These are phyloP conservation scores for Dioscorea dumetorum DNA, from an alignment of 106 monocot genomes.

Conservation along the genomic window DNA sequence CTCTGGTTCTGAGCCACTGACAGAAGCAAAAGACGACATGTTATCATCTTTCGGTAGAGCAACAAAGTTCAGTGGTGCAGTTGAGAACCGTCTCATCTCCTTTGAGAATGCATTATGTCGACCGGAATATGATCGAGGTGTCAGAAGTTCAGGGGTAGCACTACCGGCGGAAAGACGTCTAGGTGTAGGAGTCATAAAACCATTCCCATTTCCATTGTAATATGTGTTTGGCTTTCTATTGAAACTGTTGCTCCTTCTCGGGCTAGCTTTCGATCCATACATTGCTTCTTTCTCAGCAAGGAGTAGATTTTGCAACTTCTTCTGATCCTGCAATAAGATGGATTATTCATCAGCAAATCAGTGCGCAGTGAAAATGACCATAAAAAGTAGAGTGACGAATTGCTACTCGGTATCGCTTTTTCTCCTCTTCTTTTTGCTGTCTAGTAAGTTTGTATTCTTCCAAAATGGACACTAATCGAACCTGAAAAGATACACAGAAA, in stretches of 20 bases:
- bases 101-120: conserved; percentile 55
- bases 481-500: conserved; percentile 26
- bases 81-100: conserved; percentile 47
- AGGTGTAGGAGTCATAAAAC: conserved; percentile 55
- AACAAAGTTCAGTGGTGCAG: conserved; percentile 54
- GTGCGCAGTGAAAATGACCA: too few relatives aligned
- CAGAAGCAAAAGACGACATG: conserved; percentile 55
- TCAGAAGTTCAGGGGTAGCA: conserved; percentile 66
- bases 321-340: conserved; percentile 56
- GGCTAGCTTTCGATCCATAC: conserved; percentile 56
- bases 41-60: conserved; percentile 54
- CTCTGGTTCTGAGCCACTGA: conserved; percentile 80
- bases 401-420: conserved; percentile 59
- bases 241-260: conserved; percentile 53
- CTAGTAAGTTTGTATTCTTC: conserved; percentile 75
- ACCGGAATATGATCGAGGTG: conserved; percentile 79
- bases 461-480: conserved; percentile 67
- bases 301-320: conserved; percentile 64
- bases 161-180: conserved; percentile 47
- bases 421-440: conserved; percentile 84
- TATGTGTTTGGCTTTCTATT: conserved; percentile 30
- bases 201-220: conserved; percentile 33
- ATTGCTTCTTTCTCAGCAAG: conserved; percentile 55
- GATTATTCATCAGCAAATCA: too few relatives aligned
- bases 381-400: not conserved